phyloP scores from a whole-genome alignment of 164 flowering plant genomes.

The Kingdonia uniflora region DNA sequence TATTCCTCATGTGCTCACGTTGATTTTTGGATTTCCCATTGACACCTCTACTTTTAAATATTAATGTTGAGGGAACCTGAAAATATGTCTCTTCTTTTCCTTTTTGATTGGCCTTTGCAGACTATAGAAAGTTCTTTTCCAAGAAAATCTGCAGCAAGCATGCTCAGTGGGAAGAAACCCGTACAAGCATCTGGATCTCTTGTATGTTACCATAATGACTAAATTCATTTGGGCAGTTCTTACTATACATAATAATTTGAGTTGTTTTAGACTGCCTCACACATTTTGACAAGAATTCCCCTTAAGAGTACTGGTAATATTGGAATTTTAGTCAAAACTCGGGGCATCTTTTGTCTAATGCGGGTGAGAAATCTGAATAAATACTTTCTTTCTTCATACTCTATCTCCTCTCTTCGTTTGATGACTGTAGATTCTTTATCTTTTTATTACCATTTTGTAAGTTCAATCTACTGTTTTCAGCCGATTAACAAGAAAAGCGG shows the following conservation, averaged over 20 bases:
- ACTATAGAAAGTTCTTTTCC: slow-evolving; percentile 47
- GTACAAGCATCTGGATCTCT: slow-evolving; percentile 40
- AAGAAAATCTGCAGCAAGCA: slow-evolving; percentile 87
- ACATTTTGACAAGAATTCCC: too few relatives aligned
- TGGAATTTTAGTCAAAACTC: neutral
- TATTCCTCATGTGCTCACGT: too few relatives aligned
- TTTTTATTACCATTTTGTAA: slow-evolving; percentile 7
- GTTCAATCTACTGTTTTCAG: slow-evolving; percentile 23
- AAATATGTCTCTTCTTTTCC: neutral
- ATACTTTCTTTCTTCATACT: neutral
- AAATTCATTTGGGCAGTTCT: too few relatives aligned
- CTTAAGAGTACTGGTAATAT: neutral
- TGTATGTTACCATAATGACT: neutral
- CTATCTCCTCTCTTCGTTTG: neutral
- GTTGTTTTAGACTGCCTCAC: too few relatives aligned
- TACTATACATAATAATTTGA: too few relatives aligned
- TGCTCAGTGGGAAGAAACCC: slow-evolving; percentile 92
- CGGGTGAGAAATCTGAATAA: too few relatives aligned
- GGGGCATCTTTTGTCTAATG: too few relatives aligned
- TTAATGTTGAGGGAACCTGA: neutral
- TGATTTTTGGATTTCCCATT: too few relatives aligned
- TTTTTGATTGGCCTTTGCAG: slow-evolving; percentile 19
- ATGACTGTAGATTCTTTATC: neutral
- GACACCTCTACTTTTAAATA: too few relatives aligned
- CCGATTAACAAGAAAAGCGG: slow-evolving; percentile 50